Percentiles rank a stretch among this genome's conserved stretches.
phyloP scores from a whole-genome alignment of 148 eudicot species.

The Nyssa sinensis region DNA sequence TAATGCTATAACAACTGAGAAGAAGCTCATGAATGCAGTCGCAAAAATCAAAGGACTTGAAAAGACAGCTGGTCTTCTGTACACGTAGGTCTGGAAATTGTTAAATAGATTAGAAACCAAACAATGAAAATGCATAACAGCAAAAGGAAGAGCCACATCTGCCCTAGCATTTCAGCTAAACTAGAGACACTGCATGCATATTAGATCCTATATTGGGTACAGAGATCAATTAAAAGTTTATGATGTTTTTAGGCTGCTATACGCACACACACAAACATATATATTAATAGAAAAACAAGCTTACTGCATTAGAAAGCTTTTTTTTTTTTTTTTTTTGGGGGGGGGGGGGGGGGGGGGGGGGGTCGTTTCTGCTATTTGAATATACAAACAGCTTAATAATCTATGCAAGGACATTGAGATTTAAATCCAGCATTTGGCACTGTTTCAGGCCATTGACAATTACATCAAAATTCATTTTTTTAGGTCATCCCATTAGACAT shows the following conservation, averaged over 20 bases:
- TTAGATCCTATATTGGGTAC: neutral
- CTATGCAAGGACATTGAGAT: too few species aligned
- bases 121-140: constrained; percentile 6
- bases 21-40: constrained; percentile 99
- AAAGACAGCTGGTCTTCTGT: constrained; percentile 68
- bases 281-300: too few species aligned
- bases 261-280: too few species aligned
- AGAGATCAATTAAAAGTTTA: neutral
- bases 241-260: neutral
- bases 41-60: constrained; percentile 88
- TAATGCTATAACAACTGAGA: constrained; percentile 94
- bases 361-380: neutral
- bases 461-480: too few species aligned
- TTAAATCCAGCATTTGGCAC: too few species aligned
- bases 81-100: constrained; percentile 70
- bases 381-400: neutral
- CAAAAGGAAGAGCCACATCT: neutral
- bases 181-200: neutral
- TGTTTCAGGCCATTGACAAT: too few species aligned
- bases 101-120: constrained; percentile 3
- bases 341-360: too few species aligned
- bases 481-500: neutral
- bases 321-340: neutral
- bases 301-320: too few species aligned
- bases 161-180: neutral